These are phyloP conservation scores for Hanseniaspora hatyaiensis DNA, from an alignment of 805 yeast genomes.

Conservation along the genomic window DNA sequence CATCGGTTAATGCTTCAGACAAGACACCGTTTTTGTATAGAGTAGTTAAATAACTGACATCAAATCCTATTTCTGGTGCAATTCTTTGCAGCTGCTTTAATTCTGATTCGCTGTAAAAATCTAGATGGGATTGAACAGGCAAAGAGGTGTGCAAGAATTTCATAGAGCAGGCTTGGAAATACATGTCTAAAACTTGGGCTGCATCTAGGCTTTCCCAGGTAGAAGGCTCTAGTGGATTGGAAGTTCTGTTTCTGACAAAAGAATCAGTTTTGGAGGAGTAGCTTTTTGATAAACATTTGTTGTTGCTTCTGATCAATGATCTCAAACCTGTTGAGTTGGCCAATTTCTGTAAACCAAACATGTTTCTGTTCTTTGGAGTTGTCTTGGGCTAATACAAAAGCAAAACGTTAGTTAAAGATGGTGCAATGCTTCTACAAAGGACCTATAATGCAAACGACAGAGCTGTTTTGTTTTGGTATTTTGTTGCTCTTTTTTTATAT, in stretches of 20 bases:
- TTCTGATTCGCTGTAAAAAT: constrained; percentile 33
- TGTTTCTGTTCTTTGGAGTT: neutral
- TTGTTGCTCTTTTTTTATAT: too few species aligned
- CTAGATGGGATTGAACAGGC: constrained; percentile 9
- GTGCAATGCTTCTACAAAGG: too few species aligned
- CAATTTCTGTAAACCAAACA: neutral
- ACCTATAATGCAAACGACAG: too few species aligned
- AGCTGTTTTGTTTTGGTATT: too few species aligned
- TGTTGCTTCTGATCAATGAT: neutral
- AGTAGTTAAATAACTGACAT: constrained; percentile 27
- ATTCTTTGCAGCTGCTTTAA: constrained; percentile 46
- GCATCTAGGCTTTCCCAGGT: constrained; percentile 56
- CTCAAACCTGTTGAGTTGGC: neutral
- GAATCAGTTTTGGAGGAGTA: neutral
- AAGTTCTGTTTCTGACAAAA: constrained; percentile 8
- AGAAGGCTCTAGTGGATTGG: constrained; percentile 43
- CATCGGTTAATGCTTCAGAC: constrained; percentile 12
- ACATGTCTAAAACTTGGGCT: constrained; percentile 45
- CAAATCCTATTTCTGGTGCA: constrained; percentile 34
- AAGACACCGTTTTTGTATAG: constrained; percentile 32
- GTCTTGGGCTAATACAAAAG: too few species aligned
- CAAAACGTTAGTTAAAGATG: too few species aligned
- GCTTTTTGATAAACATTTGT: too few species aligned
- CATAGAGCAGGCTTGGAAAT: constrained; percentile 29
- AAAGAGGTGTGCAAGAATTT: constrained; percentile 6